Base-by-base conservation (phyloP, 148 eudicot species). In the Camellia japonica region DNA sequence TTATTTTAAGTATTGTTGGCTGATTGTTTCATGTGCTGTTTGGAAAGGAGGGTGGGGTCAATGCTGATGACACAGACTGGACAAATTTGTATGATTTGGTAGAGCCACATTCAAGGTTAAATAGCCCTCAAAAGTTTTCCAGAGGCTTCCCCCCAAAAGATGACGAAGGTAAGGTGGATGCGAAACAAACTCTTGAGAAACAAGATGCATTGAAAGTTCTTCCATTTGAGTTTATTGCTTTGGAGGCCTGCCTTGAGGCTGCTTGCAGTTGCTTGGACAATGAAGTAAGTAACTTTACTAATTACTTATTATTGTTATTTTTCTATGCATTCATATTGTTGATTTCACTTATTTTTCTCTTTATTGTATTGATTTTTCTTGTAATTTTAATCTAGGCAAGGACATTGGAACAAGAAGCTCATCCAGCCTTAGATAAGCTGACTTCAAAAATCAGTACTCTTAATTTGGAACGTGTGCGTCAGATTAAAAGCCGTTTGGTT, bases 331-430 rank as follows among this genome's bases (percentile, higher is more conserved):
- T 64, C 30, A 51, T 82, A 51, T 77, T 64, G 5, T 66, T 71
- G 64, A 7, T 62, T 78, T 11, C 3, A 16, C 58, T 61, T 62
- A 60, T 23, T 71, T 38, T 10, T 60, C 75, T 74, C 71, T 74
- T 58, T 38, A 2, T 13, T 65, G 69, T 77, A 64, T 30, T 81
- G 75, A 54, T 13, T 46, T 69, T 64, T 80, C 73, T 49, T 74
- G 77, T 20, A 42, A 68, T 83, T 68, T 58, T 16, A 72, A 84
- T 72, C 49, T 73, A 96, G 99, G 99, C 99, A 80, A 90, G 93
- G 87, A 93, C 98, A 68, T 82, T 96, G 91, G 99, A 96, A 87
- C 98, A 87, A 86, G 99, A 96, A 91, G 98, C 99, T 80, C 98
- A 96, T 88, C 99, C 99, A 65, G 99, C 98, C 63, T 86, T 96